A percentile compares a stretch with the other conserved stretches of the same genome.
These are phyloP conservation scores for Draba incana DNA, from an alignment of 345 rosid genomes.

Conservation along the genomic window DNA sequence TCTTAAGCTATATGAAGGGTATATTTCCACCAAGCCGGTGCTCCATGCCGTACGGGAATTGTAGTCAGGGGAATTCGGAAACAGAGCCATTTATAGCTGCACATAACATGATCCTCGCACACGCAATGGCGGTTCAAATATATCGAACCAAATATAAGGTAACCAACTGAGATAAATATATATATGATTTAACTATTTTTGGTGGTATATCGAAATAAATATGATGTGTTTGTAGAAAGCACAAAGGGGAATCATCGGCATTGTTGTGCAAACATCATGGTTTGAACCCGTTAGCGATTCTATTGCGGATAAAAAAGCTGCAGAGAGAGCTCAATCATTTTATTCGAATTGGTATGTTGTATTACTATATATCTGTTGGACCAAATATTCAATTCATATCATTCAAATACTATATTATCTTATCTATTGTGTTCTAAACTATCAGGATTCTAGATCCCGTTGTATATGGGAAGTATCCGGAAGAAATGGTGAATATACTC, in stretches of 20 bases:
- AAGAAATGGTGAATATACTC: conserved; percentile 59
- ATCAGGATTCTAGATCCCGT: conserved; percentile 71
- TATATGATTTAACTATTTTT: neutral
- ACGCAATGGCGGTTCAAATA: conserved; percentile 53
- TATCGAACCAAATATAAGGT: conserved; percentile 71
- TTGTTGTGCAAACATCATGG: conserved; percentile 67
- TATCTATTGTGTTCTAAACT: neutral
- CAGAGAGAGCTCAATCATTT: conserved; percentile 67
- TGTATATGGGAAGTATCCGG: conserved; percentile 61
- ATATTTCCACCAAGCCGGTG: conserved; percentile 53
- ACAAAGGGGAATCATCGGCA: conserved; percentile 65
- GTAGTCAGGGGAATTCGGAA: conserved; percentile 53
- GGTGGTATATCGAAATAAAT: too few relatives aligned
- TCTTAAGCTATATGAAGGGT: conserved; percentile 45
- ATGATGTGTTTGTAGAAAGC: conserved; percentile 43
- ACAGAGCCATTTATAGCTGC: conserved; percentile 61
- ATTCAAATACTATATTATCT: neutral
- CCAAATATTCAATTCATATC: neutral
- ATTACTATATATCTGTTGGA: neutral
- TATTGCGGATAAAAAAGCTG: conserved; percentile 56
- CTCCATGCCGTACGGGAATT: conserved; percentile 53
- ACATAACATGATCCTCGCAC: conserved; percentile 64
- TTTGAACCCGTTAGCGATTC: conserved; percentile 66
- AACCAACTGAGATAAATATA: neutral
- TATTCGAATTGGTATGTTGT: conserved; percentile 61